Percentiles rank a stretch among this genome's conserved stretches.
Conservation (phyloP, 306 rosid species). For the Citrullus amarus region DNA sequence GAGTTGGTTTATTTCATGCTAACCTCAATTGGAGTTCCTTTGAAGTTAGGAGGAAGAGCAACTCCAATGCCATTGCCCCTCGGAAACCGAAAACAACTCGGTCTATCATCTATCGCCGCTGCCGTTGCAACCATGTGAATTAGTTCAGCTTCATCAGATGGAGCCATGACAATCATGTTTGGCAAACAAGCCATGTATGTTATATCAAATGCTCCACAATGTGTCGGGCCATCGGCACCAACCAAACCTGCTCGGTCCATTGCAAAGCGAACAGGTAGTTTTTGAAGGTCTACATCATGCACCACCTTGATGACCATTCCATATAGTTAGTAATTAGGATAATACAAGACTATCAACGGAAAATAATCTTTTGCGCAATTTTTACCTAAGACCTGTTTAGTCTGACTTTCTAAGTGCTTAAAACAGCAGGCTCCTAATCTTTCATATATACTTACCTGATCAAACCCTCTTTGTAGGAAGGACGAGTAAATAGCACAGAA, state of each 20-base stretch:
- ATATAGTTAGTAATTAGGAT: not conserved
- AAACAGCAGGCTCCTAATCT: too few species aligned
- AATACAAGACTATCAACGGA: not conserved
- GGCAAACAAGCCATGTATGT: constrained; percentile 95
- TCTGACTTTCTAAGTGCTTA: too few species aligned
- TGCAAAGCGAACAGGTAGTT: constrained; percentile 80
- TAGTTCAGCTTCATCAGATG: constrained; percentile 85
- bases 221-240: constrained; percentile 96
- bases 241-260: constrained; percentile 90
- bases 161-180: constrained; percentile 97
- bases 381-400: too few species aligned
- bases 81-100: constrained; percentile 90
- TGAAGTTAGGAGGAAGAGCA: constrained; percentile 40
- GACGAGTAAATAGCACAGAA: constrained; percentile 84
- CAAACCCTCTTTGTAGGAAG: constrained; percentile 88
- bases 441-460: constrained; percentile 45
- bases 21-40: constrained; percentile 79
- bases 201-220: constrained; percentile 89
- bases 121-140: constrained; percentile 98
- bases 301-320: constrained; percentile 35
- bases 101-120: constrained; percentile 76
- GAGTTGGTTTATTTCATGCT: constrained; percentile 10
- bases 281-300: constrained; percentile 91
- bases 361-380: not conserved
- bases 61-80: constrained; percentile 86